Evolutionary conservation across 805 yeast genomes (phyloP).

Genomic region (Hanseniaspora nectarophila): DNA sequence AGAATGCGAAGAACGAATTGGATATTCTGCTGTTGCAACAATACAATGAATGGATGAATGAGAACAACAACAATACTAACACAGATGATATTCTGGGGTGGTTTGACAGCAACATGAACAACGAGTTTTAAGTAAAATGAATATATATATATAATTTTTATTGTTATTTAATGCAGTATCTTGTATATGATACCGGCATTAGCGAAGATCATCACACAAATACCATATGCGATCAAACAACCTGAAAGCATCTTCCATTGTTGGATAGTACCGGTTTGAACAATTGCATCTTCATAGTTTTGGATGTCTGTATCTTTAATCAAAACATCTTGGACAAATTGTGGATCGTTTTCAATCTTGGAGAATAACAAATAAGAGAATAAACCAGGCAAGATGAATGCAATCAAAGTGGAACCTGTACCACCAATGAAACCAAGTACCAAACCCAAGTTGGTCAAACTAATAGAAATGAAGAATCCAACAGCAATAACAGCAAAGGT

Average conservation of each 20-base stretch:
- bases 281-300: not conserved
- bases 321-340: conserved; percentile 2
- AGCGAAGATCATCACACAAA: conserved; percentile 2
- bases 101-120: conserved; percentile 74
- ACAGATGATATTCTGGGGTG: conserved; percentile 82
- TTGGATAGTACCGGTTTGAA: not conserved
- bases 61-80: conserved; percentile 32
- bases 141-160: not conserved
- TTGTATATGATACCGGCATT: conserved; percentile 10
- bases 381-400: conserved; percentile 66
- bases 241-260: conserved; percentile 3
- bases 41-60: conserved; percentile 75
- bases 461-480: conserved; percentile 47
- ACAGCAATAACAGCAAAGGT: conserved; percentile 37
- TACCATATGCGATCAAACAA: not conserved
- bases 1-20: conserved; percentile 22
- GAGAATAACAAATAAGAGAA: conserved; percentile 40
- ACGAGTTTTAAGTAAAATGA: conserved; percentile 36
- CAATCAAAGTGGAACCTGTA: conserved; percentile 70
- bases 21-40: conserved; percentile 67
- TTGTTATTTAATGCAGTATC: not conserved
- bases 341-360: conserved; percentile 33
- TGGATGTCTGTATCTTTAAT: not conserved
- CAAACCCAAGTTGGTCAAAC: conserved; percentile 52
- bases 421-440: conserved; percentile 69